Evolutionary conservation across 768 basidiomycete genomes (phyloP).

Genomic region (Rhodotorula taiwanensis): DNA sequence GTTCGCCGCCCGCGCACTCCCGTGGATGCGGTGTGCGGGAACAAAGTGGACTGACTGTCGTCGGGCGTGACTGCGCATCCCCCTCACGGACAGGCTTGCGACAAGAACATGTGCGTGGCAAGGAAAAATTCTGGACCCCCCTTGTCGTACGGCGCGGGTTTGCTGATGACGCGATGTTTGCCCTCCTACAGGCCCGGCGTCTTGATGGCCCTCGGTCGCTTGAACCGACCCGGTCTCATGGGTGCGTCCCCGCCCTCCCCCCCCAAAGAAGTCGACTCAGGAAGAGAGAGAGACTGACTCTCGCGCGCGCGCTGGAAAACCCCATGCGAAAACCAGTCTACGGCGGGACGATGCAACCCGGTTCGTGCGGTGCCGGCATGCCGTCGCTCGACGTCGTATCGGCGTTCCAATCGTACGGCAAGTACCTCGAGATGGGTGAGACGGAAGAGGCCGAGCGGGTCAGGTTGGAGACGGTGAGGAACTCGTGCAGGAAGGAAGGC

Average conservation of each 20-base stretch:
- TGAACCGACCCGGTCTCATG: constrained; percentile 96
- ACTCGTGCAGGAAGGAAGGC: constrained; percentile 95
- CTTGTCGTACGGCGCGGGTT: background rate
- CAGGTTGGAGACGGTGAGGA: constrained; percentile 77
- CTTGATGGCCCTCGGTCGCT: constrained; percentile 87
- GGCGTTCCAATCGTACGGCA: constrained; percentile 95
- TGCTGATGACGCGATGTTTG: too few relatives aligned
- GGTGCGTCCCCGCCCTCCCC: constrained; percentile 3
- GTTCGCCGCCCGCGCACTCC: background rate
- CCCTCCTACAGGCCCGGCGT: constrained; percentile 71
- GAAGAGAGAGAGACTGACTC: too few relatives aligned
- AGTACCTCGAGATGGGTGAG: constrained; percentile 82
- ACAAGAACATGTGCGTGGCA: constrained; percentile 73
- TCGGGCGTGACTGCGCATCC: background rate
- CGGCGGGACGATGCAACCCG: constrained; percentile 87
- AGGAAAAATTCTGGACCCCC: background rate
- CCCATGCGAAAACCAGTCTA: constrained; percentile 54
- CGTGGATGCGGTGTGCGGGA: background rate
- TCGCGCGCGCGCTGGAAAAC: background rate
- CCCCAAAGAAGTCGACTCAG: too few relatives aligned
- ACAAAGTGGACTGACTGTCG: too few relatives aligned
- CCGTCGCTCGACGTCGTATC: constrained; percentile 91
- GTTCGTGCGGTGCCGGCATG: constrained; percentile 70
- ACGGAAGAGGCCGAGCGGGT: constrained; percentile 72
- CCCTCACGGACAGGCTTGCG: constrained; percentile 44